These are phyloP conservation scores for Fraxinus excelsior DNA, from an alignment of 257 asterid genomes.

Conservation along the genomic window DNA sequence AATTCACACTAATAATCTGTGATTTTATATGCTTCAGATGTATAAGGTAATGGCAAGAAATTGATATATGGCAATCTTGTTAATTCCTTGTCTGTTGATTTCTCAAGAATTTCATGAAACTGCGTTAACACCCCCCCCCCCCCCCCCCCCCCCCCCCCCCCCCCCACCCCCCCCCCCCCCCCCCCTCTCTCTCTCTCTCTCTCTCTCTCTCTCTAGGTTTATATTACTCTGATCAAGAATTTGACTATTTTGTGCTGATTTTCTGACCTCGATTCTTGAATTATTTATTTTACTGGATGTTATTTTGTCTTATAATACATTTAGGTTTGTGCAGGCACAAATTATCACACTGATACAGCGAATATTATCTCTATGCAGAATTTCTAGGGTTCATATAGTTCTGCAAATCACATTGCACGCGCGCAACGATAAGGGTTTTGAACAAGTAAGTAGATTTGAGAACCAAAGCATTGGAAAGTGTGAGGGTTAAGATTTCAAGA, in stretches of 20 bases:
- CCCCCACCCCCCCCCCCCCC: too few species aligned
- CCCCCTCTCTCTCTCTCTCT: too few species aligned
- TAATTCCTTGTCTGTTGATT: background rate
- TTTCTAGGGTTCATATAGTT: background rate
- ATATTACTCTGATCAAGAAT: background rate
- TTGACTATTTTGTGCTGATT: background rate
- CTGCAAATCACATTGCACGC: background rate
- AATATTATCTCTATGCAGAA: too few species aligned
- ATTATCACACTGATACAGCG: too few species aligned
- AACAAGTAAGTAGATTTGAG: background rate
- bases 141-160: too few species aligned
- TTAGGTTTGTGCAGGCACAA: background rate
- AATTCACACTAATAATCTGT: background rate
- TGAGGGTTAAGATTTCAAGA: background rate
- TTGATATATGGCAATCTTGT: background rate
- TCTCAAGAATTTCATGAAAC: background rate
- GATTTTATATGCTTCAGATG: background rate
- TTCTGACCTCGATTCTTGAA: background rate
- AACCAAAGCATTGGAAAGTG: too few species aligned
- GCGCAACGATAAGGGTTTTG: background rate
- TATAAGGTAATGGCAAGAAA: background rate
- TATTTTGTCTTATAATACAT: background rate
- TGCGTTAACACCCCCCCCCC: background rate
- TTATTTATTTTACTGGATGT: background rate
- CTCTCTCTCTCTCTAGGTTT: slow-evolving; percentile 4